Evolutionary conservation across 2,329 filamentous ascomycete species (phyloP).

Genomic region (Alternaria sp.): DNA sequence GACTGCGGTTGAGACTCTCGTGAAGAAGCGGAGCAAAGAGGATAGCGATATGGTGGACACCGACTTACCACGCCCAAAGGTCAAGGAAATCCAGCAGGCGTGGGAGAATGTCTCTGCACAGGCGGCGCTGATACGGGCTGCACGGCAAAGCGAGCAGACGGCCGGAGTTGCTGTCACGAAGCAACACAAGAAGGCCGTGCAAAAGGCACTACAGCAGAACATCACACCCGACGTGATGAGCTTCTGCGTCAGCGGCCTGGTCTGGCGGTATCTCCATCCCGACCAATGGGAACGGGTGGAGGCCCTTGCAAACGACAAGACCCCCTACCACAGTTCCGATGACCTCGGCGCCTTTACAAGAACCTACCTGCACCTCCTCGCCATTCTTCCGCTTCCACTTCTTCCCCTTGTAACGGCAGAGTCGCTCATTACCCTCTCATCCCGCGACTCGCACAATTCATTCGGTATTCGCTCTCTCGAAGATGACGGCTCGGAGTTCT

Average conservation of each 20-base stretch:
- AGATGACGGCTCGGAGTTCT: constrained; percentile 56
- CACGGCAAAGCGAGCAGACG: constrained; percentile 20
- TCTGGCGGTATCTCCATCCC: constrained; percentile 42
- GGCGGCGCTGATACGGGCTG: constrained; percentile 36
- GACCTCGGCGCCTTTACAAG: constrained; percentile 50
- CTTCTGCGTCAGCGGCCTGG: constrained; percentile 51
- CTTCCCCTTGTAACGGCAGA: constrained; percentile 43
- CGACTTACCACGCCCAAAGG: constrained; percentile 34
- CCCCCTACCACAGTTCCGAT: constrained; percentile 50
- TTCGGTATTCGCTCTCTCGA: constrained; percentile 55
- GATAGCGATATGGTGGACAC: constrained; percentile 45
- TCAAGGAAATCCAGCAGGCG: constrained; percentile 34
- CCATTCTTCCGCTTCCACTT: constrained; percentile 48
- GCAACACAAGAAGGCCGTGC: constrained; percentile 40
- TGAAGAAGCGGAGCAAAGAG: constrained; percentile 39
- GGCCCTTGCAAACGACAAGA: constrained; percentile 49
- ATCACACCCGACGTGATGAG: constrained; percentile 50
- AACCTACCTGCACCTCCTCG: constrained; percentile 53
- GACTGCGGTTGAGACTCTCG: constrained; percentile 43
- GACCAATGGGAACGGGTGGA: constrained; percentile 42
- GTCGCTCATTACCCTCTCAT: constrained; percentile 44
- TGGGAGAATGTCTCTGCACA: constrained; percentile 35
- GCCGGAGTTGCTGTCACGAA: constrained; percentile 33
- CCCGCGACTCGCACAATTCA: constrained; percentile 55
- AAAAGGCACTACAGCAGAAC: constrained; percentile 36